Percentiles rank a stretch among this genome's conserved stretches.
These are phyloP conservation scores for Hypoxylon cercidicola DNA, from an alignment of 495 filamentous ascomycete genomes.

Conservation along the genomic window DNA sequence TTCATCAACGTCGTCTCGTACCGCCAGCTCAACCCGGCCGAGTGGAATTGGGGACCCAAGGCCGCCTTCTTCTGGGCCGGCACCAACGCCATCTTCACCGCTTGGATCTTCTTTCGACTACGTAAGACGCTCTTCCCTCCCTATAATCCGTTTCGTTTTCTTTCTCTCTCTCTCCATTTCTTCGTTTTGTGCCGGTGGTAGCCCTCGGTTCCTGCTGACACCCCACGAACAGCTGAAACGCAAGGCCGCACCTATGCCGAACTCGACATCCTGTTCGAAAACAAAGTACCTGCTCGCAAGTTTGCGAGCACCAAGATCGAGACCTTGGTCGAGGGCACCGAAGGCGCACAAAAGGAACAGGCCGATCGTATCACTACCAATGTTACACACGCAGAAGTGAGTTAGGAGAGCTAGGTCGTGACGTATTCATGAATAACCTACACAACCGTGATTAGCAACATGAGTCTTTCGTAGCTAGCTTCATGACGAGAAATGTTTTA, in stretches of 20 bases:
- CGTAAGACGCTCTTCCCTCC: constrained; percentile 43
- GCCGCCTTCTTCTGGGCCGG: constrained; percentile 68
- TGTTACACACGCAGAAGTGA: not conserved
- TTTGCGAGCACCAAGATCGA: constrained; percentile 53
- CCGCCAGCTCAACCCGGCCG: constrained; percentile 59
- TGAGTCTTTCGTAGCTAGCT: too few species aligned
- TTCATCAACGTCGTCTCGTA: constrained; percentile 57
- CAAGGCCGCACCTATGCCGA: constrained; percentile 62
- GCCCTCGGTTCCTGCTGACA: not conserved
- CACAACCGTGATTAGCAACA: too few species aligned
- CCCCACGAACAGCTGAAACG: constrained; percentile 52
- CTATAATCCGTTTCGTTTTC: not conserved
- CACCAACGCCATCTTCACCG: constrained; percentile 55
- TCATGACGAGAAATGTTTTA: too few species aligned
- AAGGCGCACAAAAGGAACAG: constrained; percentile 45
- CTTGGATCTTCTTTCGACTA: constrained; percentile 55
- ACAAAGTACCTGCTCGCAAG: constrained; percentile 57
- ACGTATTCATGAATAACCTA: too few species aligned
- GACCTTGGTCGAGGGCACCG: constrained; percentile 41
- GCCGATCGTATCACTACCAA: constrained; percentile 30
- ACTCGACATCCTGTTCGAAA: constrained; percentile 68
- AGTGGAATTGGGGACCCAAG: constrained; percentile 65
- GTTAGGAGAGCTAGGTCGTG: too few species aligned
- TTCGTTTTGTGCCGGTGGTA: constrained; percentile 1
- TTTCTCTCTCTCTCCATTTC: not conserved